Base-by-base conservation (phyloP, 805 yeast species). In the Pichia insulana region DNA sequence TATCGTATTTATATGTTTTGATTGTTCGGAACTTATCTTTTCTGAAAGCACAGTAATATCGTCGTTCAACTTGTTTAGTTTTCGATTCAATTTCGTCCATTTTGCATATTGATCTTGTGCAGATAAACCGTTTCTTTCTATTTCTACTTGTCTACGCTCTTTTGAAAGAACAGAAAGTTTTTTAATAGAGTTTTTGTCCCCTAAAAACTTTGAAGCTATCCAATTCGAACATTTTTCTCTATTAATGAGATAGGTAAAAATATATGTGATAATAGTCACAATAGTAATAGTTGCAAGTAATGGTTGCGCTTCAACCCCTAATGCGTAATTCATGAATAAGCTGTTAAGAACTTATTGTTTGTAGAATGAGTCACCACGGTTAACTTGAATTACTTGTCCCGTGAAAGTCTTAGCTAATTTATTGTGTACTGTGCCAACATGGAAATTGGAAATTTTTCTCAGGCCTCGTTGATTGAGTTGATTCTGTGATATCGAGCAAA, bases 41-140 rank as follows among this genome's bases (percentile, higher is more conserved):
- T 61, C 57, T 40, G 68, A 71, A 36, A 74, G 50, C 8, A 51
- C 44, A 15, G 68, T 71, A 34, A 82, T 64, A 46, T 83, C 77
- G 13, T 61, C 67, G 35, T 70, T 68, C 39, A 84, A 55, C 45
- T 73, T 70, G 50, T 81, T 88, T 44, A 71, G 64, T 51, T 71
- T 73, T 38, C 98, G 73, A 55, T 87, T 89, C 48, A 89, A 69
- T 59, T 87, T 87, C 1, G 97, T 94, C 97, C 97, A 92, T 55
- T 76, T 80, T 25, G 97, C 96, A 60, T 90, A 92, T 54, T 92
- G 80, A 58, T 92, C 97, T 61, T 90, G 96, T 2, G 97, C 90
- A 42, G 86, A 76, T 9, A 88, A 74, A 2, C 69, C 48, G 26
- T 75, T 67, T 47, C 87, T 73, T 51, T 79, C 76, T 12, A 64